Evolutionary conservation across 1,284 basidiomycete genomes (phyloP).

Genomic region (Papiliotrema fonsecae): DNA sequence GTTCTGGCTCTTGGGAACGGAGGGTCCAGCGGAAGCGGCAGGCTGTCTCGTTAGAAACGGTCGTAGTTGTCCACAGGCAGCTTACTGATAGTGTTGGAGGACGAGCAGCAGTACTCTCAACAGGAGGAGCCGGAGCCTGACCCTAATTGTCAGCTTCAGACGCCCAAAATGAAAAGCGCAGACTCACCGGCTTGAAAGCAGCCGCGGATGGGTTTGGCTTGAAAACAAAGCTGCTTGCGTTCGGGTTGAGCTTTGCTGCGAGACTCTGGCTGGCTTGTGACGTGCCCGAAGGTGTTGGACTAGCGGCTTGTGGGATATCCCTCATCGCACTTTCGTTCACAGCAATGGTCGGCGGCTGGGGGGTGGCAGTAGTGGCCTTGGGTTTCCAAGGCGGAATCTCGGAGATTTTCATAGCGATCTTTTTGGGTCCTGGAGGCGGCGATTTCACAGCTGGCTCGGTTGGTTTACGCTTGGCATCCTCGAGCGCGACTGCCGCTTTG

Average conservation of each 20-base stretch:
- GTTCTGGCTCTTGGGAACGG: constrained; percentile 54
- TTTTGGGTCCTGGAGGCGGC: constrained; percentile 33
- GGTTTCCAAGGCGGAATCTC: constrained; percentile 90
- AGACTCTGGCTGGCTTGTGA: constrained; percentile 19
- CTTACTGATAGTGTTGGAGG: no score
- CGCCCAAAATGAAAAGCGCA: constrained; percentile 44
- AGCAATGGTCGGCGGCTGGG: constrained; percentile 22
- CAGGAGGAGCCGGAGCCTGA: no score
- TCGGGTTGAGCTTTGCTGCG: constrained; percentile 63
- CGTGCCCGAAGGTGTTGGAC: constrained; percentile 49
- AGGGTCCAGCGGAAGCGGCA: constrained; percentile 24
- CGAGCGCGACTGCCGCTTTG: constrained; percentile 61
- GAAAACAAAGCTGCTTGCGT: constrained; percentile 63
- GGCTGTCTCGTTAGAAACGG: no score
- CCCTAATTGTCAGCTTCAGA: constrained; percentile 43
- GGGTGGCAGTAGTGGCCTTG: constrained; percentile 41
- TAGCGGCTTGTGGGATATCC: constrained; percentile 40
- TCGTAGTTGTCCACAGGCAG: no score
- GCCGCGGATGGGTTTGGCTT: constrained; percentile 55
- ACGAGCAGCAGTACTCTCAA: no score
- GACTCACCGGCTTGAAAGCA: constrained; percentile 48
- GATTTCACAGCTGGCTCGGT: constrained; percentile 12
- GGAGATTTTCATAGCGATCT: constrained; percentile 60
- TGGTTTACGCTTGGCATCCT: constrained; percentile 59
- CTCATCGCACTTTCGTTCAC: constrained; percentile 36